Evolutionary conservation across 106 monocot genomes (phyloP).

Genomic region (Vanilla planifolia): DNA sequence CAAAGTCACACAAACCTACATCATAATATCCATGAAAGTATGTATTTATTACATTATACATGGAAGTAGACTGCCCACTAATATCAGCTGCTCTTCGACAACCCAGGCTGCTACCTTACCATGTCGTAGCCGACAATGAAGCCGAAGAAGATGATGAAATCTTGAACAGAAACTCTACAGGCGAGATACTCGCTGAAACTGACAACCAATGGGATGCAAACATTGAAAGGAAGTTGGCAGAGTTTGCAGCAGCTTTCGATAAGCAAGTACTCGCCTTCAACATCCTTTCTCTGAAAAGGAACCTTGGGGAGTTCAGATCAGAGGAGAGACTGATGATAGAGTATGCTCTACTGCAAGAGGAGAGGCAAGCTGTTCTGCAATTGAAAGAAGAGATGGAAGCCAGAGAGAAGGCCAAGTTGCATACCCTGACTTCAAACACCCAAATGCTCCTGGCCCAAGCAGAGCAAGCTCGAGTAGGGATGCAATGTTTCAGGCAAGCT

Average conservation of each 20-base stretch:
- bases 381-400: conserved; percentile 52
- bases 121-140: conserved; percentile 78
- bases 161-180: conserved; percentile 64
- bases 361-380: conserved; percentile 44
- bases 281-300: conserved; percentile 65
- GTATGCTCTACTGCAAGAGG: conserved; percentile 65
- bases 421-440: too few species aligned
- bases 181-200: conserved; percentile 59
- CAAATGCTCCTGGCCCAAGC: conserved; percentile 55
- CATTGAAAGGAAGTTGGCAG: conserved; percentile 61
- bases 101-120: conserved; percentile 83
- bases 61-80: too few species aligned
- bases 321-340: conserved; percentile 89
- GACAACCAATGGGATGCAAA: conserved; percentile 85
- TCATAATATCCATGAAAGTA: too few species aligned
- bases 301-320: conserved; percentile 70
- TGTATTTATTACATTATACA: too few species aligned
- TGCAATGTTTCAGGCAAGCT: too few species aligned
- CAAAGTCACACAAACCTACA: too few species aligned
- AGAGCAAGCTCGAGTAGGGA: conserved; percentile 44
- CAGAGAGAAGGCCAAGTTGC: conserved; percentile 60
- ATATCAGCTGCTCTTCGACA: too few species aligned
- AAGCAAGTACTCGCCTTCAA: conserved; percentile 95
- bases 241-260: conserved; percentile 77
- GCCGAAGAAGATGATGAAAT: conserved; percentile 89